phyloP scores from a whole-genome alignment of 2,329 filamentous ascomycete species.

The Sclerotinia spermophila region DNA sequence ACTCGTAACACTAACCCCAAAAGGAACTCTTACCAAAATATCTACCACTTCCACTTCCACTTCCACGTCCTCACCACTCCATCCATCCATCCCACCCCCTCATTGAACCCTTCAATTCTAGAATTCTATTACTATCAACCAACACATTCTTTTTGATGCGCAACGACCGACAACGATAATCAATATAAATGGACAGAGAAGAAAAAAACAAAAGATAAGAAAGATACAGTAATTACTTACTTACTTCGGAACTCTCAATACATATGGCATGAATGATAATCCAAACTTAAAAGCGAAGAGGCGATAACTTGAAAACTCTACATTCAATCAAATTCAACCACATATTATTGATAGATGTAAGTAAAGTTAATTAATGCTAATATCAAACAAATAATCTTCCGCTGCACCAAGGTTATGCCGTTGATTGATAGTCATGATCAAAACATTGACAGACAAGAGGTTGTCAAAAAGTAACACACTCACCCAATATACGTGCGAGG shows the following conservation, averaged over 20 bases:
- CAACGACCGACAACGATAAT: not conserved
- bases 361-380: not conserved
- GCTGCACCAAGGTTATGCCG: not conserved
- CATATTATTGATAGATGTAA: not conserved
- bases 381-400: not conserved
- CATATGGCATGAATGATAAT: not conserved
- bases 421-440: not conserved
- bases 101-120: not conserved
- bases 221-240: too few relatives aligned
- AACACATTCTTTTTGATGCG: not conserved
- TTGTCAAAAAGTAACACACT: not conserved
- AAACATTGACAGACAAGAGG: not conserved
- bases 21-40: not conserved
- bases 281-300: not conserved
- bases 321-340: conserved; percentile 6
- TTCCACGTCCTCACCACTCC: too few relatives aligned
- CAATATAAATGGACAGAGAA: too few relatives aligned
- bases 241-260: not conserved
- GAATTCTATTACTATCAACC: not conserved
- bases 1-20: not conserved
- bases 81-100: not conserved
- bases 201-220: not conserved
- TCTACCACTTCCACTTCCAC: not conserved
- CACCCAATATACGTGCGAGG: not conserved
- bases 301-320: not conserved